Base-by-base conservation (phyloP, 2,329 filamentous ascomycete genomes). In the Cladosporium sp. region DNA sequence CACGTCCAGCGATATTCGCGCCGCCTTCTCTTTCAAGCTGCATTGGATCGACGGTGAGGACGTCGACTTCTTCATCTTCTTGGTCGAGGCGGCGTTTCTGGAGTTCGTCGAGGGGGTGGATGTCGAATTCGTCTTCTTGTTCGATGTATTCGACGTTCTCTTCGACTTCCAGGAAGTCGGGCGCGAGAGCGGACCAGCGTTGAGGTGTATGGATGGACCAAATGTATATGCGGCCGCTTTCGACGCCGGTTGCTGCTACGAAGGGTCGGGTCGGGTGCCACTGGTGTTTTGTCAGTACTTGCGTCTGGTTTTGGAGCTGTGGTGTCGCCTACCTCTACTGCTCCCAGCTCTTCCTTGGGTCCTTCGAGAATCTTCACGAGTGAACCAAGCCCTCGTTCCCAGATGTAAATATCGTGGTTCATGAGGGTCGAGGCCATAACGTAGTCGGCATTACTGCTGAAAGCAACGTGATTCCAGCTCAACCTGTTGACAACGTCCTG, bases 111-210 rank as follows among this genome's bases (percentile, higher is more conserved):
- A 92, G 86, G 0, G 90, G 90, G 65, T 97, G 93, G 51, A 97
- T 95, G 68, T 99, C 95, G 61, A 99, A 99, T 66, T 99, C 93
- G 66, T 99, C 93, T 70, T 99, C 93, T 50, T 83, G 82, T 69
- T 99, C 93, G 37, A 95, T 82, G 66, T 99, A 99, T 67, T 97
- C 89, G 18, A 96, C 90, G 61, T 99, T 99, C 70, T 99, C 93
- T 70, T 99, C 93, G 12, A 99, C 90, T 69, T 99, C 93, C 36
- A 85, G 88, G 69, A 99, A 99, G 70, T 99, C 95, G 0, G 93
- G 93, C 5, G 95, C 95, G 24, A 99, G 79, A 1, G 93, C 92
- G 13, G 91, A 96, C 95, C 93, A 99, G 61, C 93, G 88, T 66
- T 99, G 95, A 8, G 93, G 92, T 49, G 89, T 93, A 36, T 92